These are phyloP conservation scores for Yamadazyma mexicana DNA, from an alignment of 1,139 yeast genomes.

Conservation along the genomic window DNA sequence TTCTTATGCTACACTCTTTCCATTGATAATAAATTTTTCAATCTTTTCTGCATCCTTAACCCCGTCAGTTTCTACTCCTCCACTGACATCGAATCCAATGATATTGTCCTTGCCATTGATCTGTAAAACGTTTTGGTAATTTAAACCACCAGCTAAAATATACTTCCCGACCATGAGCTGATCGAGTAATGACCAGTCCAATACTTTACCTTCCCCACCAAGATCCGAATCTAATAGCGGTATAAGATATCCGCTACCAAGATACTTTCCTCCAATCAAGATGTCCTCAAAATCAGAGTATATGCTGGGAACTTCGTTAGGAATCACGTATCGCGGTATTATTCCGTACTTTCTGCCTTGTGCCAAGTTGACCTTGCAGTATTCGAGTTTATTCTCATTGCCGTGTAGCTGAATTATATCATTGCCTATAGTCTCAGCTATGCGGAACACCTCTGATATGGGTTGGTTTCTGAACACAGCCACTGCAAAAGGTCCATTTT, in stretches of 20 bases:
- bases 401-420: slow-evolving; percentile 93
- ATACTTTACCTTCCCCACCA: slow-evolving; percentile 85
- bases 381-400: slow-evolving; percentile 59
- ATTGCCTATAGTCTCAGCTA: slow-evolving; percentile 49
- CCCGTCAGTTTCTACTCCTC: slow-evolving; percentile 83
- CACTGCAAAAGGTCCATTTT: slow-evolving; percentile 70
- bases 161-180: slow-evolving; percentile 42
- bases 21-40: slow-evolving; percentile 53
- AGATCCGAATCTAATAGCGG: slow-evolving; percentile 82
- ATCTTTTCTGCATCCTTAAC: slow-evolving; percentile 68
- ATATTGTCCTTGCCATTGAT: slow-evolving; percentile 54
- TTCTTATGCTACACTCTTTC: slow-evolving; percentile 17
- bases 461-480: slow-evolving; percentile 91
- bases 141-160: slow-evolving; percentile 87
- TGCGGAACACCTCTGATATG: slow-evolving; percentile 53
- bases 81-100: slow-evolving; percentile 91
- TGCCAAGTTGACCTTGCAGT: slow-evolving; percentile 26
- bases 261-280: slow-evolving; percentile 20
- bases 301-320: slow-evolving; percentile 43
- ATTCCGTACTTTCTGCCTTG: slow-evolving; percentile 49
- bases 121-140: slow-evolving; percentile 62
- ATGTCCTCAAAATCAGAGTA: slow-evolving; percentile 16
- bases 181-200: slow-evolving; percentile 62
- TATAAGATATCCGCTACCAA: slow-evolving; percentile 33
- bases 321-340: slow-evolving; percentile 68